phyloP scores from a whole-genome alignment of 2,329 filamentous ascomycete species.

The Plenodomus lindquistii region DNA sequence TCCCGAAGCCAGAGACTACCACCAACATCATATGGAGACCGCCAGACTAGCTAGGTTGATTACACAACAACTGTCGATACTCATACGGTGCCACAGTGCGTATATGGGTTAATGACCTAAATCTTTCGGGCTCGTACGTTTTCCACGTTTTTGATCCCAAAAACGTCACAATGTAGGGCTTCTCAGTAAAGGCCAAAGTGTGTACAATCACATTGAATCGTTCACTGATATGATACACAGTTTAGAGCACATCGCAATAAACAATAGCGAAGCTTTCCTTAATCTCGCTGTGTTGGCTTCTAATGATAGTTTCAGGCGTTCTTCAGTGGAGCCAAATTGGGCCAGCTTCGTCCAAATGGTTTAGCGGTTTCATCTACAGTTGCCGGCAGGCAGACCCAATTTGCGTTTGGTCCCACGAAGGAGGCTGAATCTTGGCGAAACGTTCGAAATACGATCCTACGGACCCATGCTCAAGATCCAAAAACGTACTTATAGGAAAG shows the following conservation, averaged over 20 bases:
- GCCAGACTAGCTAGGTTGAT: no score
- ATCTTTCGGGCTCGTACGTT: no score
- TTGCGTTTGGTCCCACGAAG: background rate
- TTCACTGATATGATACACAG: background rate
- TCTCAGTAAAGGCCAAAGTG: no score
- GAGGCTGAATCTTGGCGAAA: background rate
- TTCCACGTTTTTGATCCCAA: no score
- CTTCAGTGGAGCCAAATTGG: background rate
- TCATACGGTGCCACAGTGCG: no score
- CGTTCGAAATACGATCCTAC: slow-evolving; percentile 2
- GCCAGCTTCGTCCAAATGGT: background rate
- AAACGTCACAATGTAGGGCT: no score
- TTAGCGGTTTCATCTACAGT: background rate
- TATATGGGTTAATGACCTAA: no score
- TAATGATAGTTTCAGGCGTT: background rate
- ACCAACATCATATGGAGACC: no score
- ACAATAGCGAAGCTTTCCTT: background rate
- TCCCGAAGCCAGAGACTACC: no score
- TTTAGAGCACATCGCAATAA: background rate
- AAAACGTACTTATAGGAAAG: background rate
- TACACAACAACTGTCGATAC: no score
- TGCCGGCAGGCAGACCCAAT: background rate
- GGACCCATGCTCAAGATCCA: background rate
- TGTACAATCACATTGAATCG: no score
- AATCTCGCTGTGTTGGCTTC: background rate